phyloP scores from a whole-genome alignment of 2,329 filamentous ascomycete species.

The Tolypocladium ophioglossoides region DNA sequence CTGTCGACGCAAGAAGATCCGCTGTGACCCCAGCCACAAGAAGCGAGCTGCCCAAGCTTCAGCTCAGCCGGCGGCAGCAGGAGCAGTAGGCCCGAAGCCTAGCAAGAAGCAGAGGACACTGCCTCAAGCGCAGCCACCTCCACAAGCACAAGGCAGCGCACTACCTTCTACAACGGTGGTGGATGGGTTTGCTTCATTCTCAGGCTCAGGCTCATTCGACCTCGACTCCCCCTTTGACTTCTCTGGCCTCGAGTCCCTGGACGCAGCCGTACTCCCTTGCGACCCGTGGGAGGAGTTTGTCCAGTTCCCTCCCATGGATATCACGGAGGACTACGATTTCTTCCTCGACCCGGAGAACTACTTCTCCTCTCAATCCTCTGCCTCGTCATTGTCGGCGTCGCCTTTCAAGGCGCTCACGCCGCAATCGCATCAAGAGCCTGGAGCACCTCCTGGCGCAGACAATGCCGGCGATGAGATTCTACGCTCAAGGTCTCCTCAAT shows the following conservation, averaged over 20 bases:
- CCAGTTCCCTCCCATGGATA: slow-evolving; percentile 26
- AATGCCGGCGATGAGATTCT: slow-evolving; percentile 2
- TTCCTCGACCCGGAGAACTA: slow-evolving; percentile 31
- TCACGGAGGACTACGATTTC: slow-evolving; percentile 33
- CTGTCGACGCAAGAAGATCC: slow-evolving; percentile 53
- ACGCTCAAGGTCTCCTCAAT: slow-evolving; percentile 1
- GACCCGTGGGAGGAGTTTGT: slow-evolving; percentile 37
- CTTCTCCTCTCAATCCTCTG: slow-evolving; percentile 26
- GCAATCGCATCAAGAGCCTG: slow-evolving; percentile 11
- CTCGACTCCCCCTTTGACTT: slow-evolving; percentile 11
- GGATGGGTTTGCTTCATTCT: slow-evolving; percentile 1
- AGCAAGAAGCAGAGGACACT: slow-evolving; percentile 30
- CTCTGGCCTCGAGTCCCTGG: slow-evolving; percentile 10
- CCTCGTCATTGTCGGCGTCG: slow-evolving; percentile 16
- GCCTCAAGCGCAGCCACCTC: slow-evolving; percentile 4
- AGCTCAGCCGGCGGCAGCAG: slow-evolving; percentile 14
- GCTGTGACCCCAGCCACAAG: slow-evolving; percentile 51
- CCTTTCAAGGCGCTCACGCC: slow-evolving; percentile 13
- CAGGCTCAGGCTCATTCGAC: slow-evolving; percentile 1
- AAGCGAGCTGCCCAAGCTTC: slow-evolving; percentile 27
- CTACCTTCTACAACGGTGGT: background rate
- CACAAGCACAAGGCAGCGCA: slow-evolving; percentile 8
- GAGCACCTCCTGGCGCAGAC: slow-evolving; percentile 4
- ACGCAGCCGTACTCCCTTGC: slow-evolving; percentile 4
- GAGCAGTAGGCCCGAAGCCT: slow-evolving; percentile 16